phyloP scores from a whole-genome alignment of 768 basidiomycete species.

The Termitomyces eurrhizus region DNA sequence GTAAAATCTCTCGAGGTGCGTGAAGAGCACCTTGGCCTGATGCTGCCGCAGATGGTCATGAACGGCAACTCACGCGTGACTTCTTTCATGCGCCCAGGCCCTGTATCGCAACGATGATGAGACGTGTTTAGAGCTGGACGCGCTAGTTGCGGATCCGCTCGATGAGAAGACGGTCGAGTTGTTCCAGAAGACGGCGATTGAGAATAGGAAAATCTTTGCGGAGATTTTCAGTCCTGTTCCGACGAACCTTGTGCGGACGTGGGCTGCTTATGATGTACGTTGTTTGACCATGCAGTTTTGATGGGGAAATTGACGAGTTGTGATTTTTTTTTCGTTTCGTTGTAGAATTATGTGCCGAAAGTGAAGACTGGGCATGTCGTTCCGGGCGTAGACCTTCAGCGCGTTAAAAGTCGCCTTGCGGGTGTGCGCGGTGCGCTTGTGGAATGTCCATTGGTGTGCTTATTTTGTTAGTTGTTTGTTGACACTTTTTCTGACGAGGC shows the following conservation, averaged over 20 bases:
- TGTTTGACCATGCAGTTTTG: constrained; percentile 2
- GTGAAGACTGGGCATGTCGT: constrained; percentile 80
- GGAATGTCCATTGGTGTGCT: constrained; percentile 66
- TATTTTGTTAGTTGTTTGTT: neutral
- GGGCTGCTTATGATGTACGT: constrained; percentile 74
- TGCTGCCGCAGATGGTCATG: constrained; percentile 61
- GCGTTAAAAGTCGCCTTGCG: constrained; percentile 72
- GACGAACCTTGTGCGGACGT: constrained; percentile 74
- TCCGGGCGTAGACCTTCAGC: constrained; percentile 57
- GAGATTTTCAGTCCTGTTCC: constrained; percentile 88
- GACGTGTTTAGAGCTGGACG: constrained; percentile 53
- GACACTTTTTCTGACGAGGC: constrained; percentile 6
- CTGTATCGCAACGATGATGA: constrained; percentile 70
- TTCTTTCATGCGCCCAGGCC: constrained; percentile 77
- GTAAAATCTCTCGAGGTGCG: constrained; percentile 77
- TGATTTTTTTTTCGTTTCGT: neutral
- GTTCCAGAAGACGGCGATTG: constrained; percentile 70
- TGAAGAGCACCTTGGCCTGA: constrained; percentile 83
- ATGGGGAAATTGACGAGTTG: neutral
- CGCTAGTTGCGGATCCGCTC: constrained; percentile 75
- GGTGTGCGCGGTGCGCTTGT: constrained; percentile 72
- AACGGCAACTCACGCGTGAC: constrained; percentile 31
- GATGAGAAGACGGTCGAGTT: constrained; percentile 52
- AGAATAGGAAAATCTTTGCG: constrained; percentile 82
- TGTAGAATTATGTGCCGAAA: constrained; percentile 72